phyloP scores from a whole-genome alignment of 768 basidiomycete species.

The Podaxis carcinomalis region DNA sequence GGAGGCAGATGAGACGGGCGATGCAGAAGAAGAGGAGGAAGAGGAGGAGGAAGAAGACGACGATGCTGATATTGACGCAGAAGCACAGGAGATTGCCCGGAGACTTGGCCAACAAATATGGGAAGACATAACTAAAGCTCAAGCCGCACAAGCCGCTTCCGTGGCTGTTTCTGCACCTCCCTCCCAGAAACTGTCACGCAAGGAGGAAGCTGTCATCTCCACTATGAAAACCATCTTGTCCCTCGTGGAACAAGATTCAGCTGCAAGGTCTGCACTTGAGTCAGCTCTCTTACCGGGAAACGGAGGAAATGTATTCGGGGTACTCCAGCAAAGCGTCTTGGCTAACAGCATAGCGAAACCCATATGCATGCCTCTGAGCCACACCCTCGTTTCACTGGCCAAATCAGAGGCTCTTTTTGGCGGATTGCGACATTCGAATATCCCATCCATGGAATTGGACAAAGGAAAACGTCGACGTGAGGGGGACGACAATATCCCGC shows the following conservation, averaged over 20 bases:
- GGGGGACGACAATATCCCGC: slow-evolving; percentile 30
- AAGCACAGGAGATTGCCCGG: slow-evolving; percentile 71
- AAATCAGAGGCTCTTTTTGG: slow-evolving; percentile 64
- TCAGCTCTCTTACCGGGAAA: slow-evolving; percentile 46
- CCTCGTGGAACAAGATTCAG: slow-evolving; percentile 50
- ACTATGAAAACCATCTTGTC: slow-evolving; percentile 65
- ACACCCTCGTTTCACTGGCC: slow-evolving; percentile 60
- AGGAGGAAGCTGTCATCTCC: slow-evolving; percentile 53
- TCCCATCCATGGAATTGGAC: slow-evolving; percentile 57
- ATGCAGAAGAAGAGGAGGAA: slow-evolving; percentile 30
- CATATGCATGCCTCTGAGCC: slow-evolving; percentile 53
- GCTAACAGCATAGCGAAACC: slow-evolving; percentile 47
- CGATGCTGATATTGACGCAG: slow-evolving; percentile 59
- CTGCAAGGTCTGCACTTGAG: slow-evolving; percentile 51
- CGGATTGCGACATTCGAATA: slow-evolving; percentile 58
- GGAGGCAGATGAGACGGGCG: slow-evolving; percentile 25
- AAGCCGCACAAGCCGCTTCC: slow-evolving; percentile 32
- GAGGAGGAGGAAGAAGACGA: slow-evolving; percentile 41
- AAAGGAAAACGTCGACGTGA: slow-evolving; percentile 77
- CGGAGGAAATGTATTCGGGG: slow-evolving; percentile 48
- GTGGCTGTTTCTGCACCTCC: slow-evolving; percentile 10
- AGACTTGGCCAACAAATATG: slow-evolving; percentile 72
- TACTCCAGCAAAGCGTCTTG: slow-evolving; percentile 46
- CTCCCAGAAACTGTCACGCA: slow-evolving; percentile 25
- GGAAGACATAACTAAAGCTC: slow-evolving; percentile 70